phyloP scores from a whole-genome alignment of 1,284 basidiomycete genomes.

The Rhodotorula mucilaginosa region DNA sequence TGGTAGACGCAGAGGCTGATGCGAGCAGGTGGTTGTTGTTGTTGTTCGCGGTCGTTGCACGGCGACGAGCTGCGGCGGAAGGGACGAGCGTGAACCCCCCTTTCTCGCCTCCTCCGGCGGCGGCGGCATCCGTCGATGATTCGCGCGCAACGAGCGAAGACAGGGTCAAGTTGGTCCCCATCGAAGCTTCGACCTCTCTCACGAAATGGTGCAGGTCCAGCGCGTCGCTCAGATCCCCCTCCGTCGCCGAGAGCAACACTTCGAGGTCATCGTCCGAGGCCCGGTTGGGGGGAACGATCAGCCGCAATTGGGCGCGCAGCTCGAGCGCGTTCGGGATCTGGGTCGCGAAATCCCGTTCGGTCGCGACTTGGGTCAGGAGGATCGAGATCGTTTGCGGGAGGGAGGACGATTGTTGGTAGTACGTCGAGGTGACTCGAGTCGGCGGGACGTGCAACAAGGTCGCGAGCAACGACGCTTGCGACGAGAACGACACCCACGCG shows the following conservation, averaged over 20 bases:
- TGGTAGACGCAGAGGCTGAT: background rate
- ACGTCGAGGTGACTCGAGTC: constrained; percentile 22
- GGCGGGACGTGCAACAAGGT: constrained; percentile 26
- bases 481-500: constrained; percentile 33
- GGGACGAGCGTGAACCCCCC: background rate
- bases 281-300: constrained; percentile 7
- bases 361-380: constrained; percentile 23
- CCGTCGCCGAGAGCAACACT: constrained; percentile 28
- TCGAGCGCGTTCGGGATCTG: constrained; percentile 11
- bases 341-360: constrained; percentile 26
- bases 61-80: background rate
- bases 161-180: constrained; percentile 22
- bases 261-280: constrained; percentile 18
- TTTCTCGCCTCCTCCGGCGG: background rate
- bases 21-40: background rate
- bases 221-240: constrained; percentile 34
- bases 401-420: constrained; percentile 23
- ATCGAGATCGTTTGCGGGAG: constrained; percentile 26
- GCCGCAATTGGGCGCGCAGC: constrained; percentile 4
- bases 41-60: background rate
- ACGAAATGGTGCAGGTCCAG: constrained; percentile 34
- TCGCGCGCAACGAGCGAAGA: constrained; percentile 17
- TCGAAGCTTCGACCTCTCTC: constrained; percentile 14
- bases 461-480: constrained; percentile 27
- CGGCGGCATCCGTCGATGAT: background rate